Evolutionary conservation across 2,329 filamentous ascomycete species (phyloP).

Genomic region (Botrytis porri): DNA sequence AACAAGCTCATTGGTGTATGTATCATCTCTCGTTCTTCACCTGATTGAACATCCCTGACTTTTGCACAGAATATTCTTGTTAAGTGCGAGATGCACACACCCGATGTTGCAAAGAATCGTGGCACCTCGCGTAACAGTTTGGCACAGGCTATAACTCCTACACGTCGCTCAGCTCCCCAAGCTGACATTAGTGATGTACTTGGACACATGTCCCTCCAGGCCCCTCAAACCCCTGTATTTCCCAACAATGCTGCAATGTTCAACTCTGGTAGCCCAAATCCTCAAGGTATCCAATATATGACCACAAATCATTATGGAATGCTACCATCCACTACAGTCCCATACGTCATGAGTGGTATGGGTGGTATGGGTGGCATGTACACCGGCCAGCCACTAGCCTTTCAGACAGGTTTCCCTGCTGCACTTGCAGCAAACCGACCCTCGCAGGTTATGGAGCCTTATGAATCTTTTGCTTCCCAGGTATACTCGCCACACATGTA

Average conservation of each 20-base stretch:
- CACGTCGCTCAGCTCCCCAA: conserved; percentile 16
- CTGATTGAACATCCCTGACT: neutral
- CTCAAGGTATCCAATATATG: conserved; percentile 20
- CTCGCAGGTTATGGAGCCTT: conserved; percentile 7
- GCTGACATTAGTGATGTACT: conserved; percentile 17
- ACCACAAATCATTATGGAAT: conserved; percentile 12
- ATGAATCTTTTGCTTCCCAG: neutral
- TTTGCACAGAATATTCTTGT: conserved; percentile 21
- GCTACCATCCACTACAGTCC: conserved; percentile 11
- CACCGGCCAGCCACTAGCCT: conserved; percentile 11
- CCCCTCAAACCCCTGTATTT: conserved; percentile 17
- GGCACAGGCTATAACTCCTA: conserved; percentile 19
- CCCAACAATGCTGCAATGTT: conserved; percentile 6
- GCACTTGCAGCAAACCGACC: conserved; percentile 2
- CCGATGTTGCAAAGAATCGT: conserved; percentile 19
- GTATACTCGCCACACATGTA: conserved; percentile 6
- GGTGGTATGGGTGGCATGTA: conserved; percentile 19
- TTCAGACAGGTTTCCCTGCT: conserved; percentile 9
- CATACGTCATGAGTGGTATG: conserved; percentile 11
- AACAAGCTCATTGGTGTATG: conserved; percentile 34
- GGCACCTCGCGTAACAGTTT: neutral
- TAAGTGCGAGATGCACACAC: conserved; percentile 20
- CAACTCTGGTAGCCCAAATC: conserved; percentile 16
- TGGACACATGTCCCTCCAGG: conserved; percentile 18
- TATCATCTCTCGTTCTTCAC: neutral